Conservation (phyloP, 345 rosid genomes). For the Durio zibethinus region DNA sequence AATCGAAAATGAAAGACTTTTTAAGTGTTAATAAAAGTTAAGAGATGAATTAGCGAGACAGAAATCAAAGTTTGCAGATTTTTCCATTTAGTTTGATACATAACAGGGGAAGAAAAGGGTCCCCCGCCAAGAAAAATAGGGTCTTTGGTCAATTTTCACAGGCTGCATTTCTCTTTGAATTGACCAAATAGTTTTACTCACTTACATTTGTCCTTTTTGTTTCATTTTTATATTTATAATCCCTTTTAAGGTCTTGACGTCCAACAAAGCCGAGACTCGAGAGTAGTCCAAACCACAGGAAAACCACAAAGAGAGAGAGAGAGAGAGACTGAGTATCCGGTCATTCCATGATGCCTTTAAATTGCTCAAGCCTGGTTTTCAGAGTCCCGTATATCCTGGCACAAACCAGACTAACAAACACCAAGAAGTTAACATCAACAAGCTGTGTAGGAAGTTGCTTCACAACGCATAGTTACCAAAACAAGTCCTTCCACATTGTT, state of each 20-base stretch:
- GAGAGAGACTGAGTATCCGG: neutral
- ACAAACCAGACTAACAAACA: neutral
- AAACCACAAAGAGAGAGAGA: neutral
- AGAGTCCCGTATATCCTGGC: slow-evolving; percentile 29
- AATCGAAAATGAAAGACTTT: too few species aligned
- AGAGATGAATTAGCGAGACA: neutral
- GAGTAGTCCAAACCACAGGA: neutral
- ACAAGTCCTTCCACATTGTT: slow-evolving; percentile 14
- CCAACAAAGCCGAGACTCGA: neutral
- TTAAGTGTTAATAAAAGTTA: neutral
- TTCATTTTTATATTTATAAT: neutral
- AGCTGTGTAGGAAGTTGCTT: slow-evolving; percentile 8
- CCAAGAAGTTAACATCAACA: slow-evolving; percentile 6
- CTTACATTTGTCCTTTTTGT: neutral
- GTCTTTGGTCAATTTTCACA: neutral
- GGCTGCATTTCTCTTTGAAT: neutral
- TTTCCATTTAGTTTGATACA: neutral
- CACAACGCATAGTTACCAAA: neutral
- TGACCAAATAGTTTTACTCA: neutral
- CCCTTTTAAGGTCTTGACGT: neutral
- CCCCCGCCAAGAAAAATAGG: neutral
- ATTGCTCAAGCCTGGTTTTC: slow-evolving; percentile 27
- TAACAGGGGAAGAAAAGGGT: neutral
- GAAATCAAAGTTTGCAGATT: too few species aligned
- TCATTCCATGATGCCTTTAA: slow-evolving; percentile 38